Percentiles rank a stretch among this genome's conserved stretches.
phyloP scores from a whole-genome alignment of 768 basidiomycete genomes.

The Suillus variegatus region DNA sequence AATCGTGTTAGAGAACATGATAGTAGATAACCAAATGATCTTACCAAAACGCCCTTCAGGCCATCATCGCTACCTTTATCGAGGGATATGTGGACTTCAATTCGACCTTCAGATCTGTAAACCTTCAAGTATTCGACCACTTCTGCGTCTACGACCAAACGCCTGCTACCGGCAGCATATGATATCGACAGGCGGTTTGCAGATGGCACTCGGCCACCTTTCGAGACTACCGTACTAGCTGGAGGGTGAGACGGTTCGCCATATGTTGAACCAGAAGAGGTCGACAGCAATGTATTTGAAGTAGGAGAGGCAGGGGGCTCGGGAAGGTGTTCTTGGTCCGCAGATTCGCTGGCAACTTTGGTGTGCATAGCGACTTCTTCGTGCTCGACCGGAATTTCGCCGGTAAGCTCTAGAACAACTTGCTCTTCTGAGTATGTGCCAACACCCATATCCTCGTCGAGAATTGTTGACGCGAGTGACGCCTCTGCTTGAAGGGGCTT shows the following conservation, averaged over 20 bases:
- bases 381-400: constrained; percentile 24
- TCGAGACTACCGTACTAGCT: constrained; percentile 21
- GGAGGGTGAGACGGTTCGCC: constrained; percentile 46
- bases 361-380: constrained; percentile 16
- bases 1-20: constrained; percentile 14
- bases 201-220: constrained; percentile 55
- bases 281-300: constrained; percentile 47
- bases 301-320: constrained; percentile 62
- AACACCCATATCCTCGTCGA: constrained; percentile 44
- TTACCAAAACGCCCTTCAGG: constrained; percentile 76
- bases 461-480: constrained; percentile 54
- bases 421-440: constrained; percentile 31
- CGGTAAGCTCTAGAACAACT: constrained; percentile 7
- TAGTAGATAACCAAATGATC: constrained; percentile 22
- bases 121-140: constrained; percentile 82
- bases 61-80: constrained; percentile 54
- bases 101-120: constrained; percentile 78
- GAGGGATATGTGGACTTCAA: constrained; percentile 76
- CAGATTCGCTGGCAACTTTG: constrained; percentile 18
- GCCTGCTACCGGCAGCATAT: constrained; percentile 85
- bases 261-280: constrained; percentile 38
- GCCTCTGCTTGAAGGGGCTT: constrained; percentile 42
- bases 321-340: constrained; percentile 48
- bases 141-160: constrained; percentile 88
- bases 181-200: constrained; percentile 92